phyloP scores from a whole-genome alignment of 2,329 filamentous ascomycete species.

The Colletotrichum trifolii region DNA sequence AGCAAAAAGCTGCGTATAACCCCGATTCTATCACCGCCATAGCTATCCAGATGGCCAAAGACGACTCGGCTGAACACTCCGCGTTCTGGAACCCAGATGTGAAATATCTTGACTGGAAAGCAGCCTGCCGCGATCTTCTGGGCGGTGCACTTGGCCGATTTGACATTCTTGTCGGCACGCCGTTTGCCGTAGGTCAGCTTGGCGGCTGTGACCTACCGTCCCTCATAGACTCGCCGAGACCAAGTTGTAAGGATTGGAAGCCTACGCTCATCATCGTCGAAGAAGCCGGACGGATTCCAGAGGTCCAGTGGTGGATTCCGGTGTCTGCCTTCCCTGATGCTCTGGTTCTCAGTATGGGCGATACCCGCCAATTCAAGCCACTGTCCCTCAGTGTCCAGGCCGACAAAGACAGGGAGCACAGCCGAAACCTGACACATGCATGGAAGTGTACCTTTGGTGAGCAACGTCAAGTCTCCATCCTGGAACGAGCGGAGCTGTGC shows the following conservation, averaged over 20 bases:
- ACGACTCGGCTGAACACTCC: background rate
- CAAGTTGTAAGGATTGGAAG: background rate
- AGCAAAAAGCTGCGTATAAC: too few species aligned
- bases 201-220: background rate
- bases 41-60: background rate
- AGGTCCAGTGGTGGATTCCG: conserved; percentile 25
- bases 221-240: background rate
- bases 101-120: background rate
- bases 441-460: conserved; percentile 18
- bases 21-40: background rate
- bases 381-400: conserved; percentile 9
- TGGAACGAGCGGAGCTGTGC: conserved; percentile 13
- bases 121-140: background rate
- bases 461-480: conserved; percentile 12
- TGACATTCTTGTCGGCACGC: conserved; percentile 22
- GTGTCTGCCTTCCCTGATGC: conserved; percentile 4
- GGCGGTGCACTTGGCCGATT: background rate
- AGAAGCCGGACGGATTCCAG: conserved; percentile 21
- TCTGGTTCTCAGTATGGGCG: conserved; percentile 13
- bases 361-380: conserved; percentile 24
- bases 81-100: background rate
- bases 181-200: conserved; percentile 16
- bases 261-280: conserved; percentile 17
- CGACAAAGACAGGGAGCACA: background rate
- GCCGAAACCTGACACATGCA: too few species aligned